Base-by-base conservation (phyloP, 2,329 filamentous ascomycete species). In the Fusarium acutatum region DNA sequence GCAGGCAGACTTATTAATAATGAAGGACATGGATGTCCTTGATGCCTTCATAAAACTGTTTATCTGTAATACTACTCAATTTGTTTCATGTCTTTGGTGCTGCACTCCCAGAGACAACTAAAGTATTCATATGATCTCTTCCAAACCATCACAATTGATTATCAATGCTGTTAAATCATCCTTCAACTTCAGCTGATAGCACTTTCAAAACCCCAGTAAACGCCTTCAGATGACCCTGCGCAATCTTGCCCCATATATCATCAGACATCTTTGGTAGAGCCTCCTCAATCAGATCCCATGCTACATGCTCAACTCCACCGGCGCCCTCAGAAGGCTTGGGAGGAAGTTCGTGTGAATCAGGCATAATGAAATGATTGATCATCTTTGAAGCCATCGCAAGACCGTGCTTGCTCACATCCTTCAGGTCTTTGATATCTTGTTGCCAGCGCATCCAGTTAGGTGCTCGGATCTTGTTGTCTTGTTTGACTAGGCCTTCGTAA, bases 211-310 rank as follows among this genome's bases (percentile, higher is more conserved):
- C 44, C 18, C 65, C 64, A 11, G 73, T 66, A 50, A 82, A 75
- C 6, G 73, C 74, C 43, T 74, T 78, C 40, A 82, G 35, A 15
- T 80, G 71, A 15, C 73, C 70, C 13, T 80, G 77, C 2, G 79
- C 81, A 6, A 74, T 50, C 28, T 68, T 72, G 5, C 82, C 82
- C 82, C 82, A 84, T 4, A 78, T 81, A 22, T 78, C 72, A 15
- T 78, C 73, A 9, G 40, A 59, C 24, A 26, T 62, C 24, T 64
- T 67, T 14, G 75, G 77, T 41, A 75, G 62, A 9, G 72, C 75
- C 26, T 77, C 76, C 5, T 78, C 76, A 35, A 83, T 67, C 41
- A 83, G 62, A 37, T 83, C 81, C 75, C 76, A 77, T 11, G 82
- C 82, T 56, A 83, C 71, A 35, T 74, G 78, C 32, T 82, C 76